These are phyloP conservation scores for Iberis amara DNA, from an alignment of 441 rosid genomes.

Conservation along the genomic window DNA sequence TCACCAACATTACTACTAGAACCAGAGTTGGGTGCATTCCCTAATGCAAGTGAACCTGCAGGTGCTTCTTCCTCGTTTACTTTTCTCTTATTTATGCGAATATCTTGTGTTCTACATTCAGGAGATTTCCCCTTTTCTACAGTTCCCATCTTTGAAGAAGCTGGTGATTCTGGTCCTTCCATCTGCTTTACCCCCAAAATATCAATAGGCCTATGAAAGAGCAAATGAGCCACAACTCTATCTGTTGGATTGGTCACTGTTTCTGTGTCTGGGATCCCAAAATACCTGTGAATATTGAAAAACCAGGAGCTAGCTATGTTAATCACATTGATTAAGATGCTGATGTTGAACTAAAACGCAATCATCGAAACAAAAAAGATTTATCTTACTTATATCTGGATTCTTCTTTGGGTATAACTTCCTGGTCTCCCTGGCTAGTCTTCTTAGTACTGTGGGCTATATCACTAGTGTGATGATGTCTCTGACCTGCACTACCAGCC, in stretches of 20 bases:
- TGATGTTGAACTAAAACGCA: not conserved
- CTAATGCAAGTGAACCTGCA: slow-evolving; percentile 33
- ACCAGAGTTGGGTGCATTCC: slow-evolving; percentile 43
- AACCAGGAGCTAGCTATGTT: slow-evolving; percentile 22
- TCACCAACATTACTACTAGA: slow-evolving; percentile 36
- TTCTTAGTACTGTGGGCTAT: slow-evolving; percentile 46
- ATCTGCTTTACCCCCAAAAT: slow-evolving; percentile 41
- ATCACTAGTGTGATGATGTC: slow-evolving; percentile 62
- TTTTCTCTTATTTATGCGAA: slow-evolving; percentile 32
- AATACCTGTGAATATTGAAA: slow-evolving; percentile 33
- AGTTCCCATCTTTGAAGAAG: slow-evolving; percentile 43
- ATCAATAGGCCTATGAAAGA: slow-evolving; percentile 73
- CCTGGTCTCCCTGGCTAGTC: slow-evolving; percentile 47
- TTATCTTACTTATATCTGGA: slow-evolving; percentile 47
- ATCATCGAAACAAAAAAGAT: slow-evolving; percentile 1
- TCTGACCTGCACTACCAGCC: slow-evolving; percentile 76
- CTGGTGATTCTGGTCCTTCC: slow-evolving; percentile 59
- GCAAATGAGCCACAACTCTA: slow-evolving; percentile 81
- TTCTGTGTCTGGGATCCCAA: slow-evolving; percentile 51
- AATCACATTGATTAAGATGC: slow-evolving; percentile 5
- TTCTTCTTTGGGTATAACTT: slow-evolving; percentile 41
- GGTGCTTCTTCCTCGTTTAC: slow-evolving; percentile 32
- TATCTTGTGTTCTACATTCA: slow-evolving; percentile 33
- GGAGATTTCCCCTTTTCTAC: slow-evolving; percentile 33
- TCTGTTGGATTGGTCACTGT: slow-evolving; percentile 89